Evolutionary conservation across 2,329 filamentous ascomycete genomes (phyloP), one percentile per base, ranked within the genome.

Genomic region (Sclerotinia nivalis): DNA sequence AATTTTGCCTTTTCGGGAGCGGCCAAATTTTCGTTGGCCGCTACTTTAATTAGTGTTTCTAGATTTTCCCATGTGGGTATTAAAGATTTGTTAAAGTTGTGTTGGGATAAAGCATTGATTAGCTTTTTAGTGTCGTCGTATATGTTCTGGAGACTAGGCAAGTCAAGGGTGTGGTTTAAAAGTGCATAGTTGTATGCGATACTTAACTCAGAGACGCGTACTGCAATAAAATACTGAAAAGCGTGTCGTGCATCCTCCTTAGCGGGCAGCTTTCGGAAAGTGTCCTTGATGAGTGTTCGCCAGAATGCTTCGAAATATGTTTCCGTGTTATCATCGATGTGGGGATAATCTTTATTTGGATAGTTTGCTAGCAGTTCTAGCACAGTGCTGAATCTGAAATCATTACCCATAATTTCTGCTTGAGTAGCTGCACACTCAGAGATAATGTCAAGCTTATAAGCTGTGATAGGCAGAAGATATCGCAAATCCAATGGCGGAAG

Each of bases 271-370:
- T 62, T 66, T 18, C 37, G 69, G 56, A 68, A 71, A 1, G 69
- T 70, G 7, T 73, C 69, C 64, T 71, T 69, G 25, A 72, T 70
- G 4, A 72, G 20, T 1, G 72, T 68, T 9, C 68, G 62, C 72
- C 71, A 73, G 25, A 73, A 71, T 25, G 60, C 67, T 25, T 73
- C 71, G 25, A 68, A 61, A 34, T 62, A 45, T 25, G 70, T 60
- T 25, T 47, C 50, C 0, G 37, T 43, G 2, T 61, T 37, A 13
- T n/a, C 13, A 20, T 34, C 28, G 5, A 40, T 5, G 12, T 28
- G 15, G 8, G 67, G 59, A 55, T 65, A 65, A 3, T 52, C 31
- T 40, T 56, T 22, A 40, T 40, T 12, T 6, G 49, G 40, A 49
- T 40, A 49, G 0, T 22, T 40, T 34, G 25, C n/a, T 34, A 70